Percentiles rank a stretch among this genome's conserved stretches.
Evolutionary conservation across 164 flowering plant genomes (phyloP).

Genomic region (Magnolia officinalis): DNA sequence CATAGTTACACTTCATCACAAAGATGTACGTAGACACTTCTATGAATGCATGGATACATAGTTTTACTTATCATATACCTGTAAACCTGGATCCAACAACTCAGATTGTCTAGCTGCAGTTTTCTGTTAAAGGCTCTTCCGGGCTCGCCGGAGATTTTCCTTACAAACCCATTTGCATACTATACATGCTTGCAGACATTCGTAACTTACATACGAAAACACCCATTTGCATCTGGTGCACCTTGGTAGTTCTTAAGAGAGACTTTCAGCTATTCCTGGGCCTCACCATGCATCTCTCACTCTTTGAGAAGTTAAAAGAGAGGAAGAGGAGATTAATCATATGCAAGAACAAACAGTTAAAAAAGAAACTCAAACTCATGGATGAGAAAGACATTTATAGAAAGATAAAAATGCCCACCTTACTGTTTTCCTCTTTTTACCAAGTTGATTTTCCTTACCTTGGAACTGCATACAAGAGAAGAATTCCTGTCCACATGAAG

Average conservation of each 20-base stretch:
- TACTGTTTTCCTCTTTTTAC: slow-evolving; percentile 2
- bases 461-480: slow-evolving; percentile 24
- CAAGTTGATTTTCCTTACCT: slow-evolving; percentile 30
- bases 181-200: background rate
- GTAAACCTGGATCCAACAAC: background rate
- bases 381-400: background rate
- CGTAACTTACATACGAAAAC: background rate
- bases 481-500: slow-evolving; percentile 12
- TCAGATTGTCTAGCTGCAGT: background rate
- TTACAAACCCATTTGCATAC: background rate
- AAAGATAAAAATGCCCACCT: background rate
- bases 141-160: background rate
- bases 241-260: background rate
- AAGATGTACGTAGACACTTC: background rate
- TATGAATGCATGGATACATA: background rate
- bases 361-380: background rate
- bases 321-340: background rate
- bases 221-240: background rate
- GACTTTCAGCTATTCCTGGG: background rate
- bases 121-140: background rate
- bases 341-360: background rate
- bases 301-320: too few relatives aligned
- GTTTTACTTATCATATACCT: background rate
- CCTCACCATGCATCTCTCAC: background rate
- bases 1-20: background rate